These are phyloP conservation scores for Cyclotella sp. DNA, from an alignment of 108 stramenopile species.

Conservation along the genomic window DNA sequence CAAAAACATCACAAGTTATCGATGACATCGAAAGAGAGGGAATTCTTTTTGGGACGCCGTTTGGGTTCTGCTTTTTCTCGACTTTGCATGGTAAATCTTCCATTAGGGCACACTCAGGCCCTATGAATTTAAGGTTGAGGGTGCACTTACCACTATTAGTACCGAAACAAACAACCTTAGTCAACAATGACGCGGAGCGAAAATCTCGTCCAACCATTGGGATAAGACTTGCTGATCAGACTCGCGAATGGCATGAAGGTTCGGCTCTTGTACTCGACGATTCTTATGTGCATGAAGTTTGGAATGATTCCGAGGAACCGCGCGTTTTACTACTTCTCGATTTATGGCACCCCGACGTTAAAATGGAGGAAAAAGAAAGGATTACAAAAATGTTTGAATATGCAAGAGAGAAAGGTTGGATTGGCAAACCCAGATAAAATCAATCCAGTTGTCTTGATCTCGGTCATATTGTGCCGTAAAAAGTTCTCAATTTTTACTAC, in stretches of 20 bases:
- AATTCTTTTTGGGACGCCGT: constrained; percentile 70
- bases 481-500: too few relatives aligned
- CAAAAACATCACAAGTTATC: constrained; percentile 69
- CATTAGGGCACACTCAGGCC: constrained; percentile 89
- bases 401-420: constrained; percentile 77
- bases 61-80: constrained; percentile 91
- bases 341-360: constrained; percentile 91
- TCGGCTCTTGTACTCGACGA: constrained; percentile 95
- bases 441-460: too few relatives aligned
- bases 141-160: constrained; percentile 95
- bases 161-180: constrained; percentile 48
- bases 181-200: not conserved
- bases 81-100: constrained; percentile 66
- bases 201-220: constrained; percentile 62
- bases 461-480: too few relatives aligned
- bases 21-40: constrained; percentile 56
- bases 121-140: constrained; percentile 95
- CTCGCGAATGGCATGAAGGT: constrained; percentile 80
- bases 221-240: constrained; percentile 88
- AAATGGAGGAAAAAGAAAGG: constrained; percentile 65
- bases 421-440: constrained; percentile 15
- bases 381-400: constrained; percentile 76
- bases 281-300: constrained; percentile 96
- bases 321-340: constrained; percentile 85
- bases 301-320: constrained; percentile 86